These are phyloP conservation scores for Boletus subcaerulescens DNA, from an alignment of 768 basidiomycete genomes.

Conservation along the genomic window DNA sequence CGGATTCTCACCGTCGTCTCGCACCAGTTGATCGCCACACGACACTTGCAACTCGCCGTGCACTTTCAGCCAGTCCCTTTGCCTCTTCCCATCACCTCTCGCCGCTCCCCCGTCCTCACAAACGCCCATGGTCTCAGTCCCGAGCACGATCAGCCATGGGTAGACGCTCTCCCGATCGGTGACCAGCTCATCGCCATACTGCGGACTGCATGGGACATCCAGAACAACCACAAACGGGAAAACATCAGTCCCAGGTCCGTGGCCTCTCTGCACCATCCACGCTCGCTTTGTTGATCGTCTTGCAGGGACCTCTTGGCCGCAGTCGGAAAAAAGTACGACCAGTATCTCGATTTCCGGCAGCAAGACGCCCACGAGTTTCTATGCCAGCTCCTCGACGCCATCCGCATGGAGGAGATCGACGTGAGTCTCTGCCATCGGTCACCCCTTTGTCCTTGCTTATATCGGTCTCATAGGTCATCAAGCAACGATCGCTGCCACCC, in stretches of 20 bases:
- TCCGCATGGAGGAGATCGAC: constrained; percentile 94
- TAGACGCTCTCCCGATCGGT: constrained; percentile 64
- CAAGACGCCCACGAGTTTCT: constrained; percentile 96
- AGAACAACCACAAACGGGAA: constrained; percentile 48
- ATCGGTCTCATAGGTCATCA: constrained; percentile 60
- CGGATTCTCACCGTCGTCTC: neutral
- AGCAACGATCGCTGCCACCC: constrained; percentile 53
- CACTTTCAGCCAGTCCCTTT: constrained; percentile 49
- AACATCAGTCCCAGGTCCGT: constrained; percentile 68
- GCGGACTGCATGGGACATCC: constrained; percentile 61
- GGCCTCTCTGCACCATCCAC: neutral
- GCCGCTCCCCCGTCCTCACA: constrained; percentile 64
- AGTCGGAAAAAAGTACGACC: constrained; percentile 84
- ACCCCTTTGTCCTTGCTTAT: neutral
- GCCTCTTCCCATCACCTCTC: constrained; percentile 39
- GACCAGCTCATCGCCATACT: constrained; percentile 63
- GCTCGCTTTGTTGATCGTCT: neutral
- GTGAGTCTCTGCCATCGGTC: constrained; percentile 39
- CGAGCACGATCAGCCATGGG: constrained; percentile 49
- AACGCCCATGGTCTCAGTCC: constrained; percentile 57
- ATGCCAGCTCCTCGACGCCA: constrained; percentile 83
- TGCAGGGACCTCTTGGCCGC: constrained; percentile 58
- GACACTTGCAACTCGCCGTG: constrained; percentile 54
- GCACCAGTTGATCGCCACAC: constrained; percentile 65
- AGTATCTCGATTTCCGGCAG: constrained; percentile 92